These are phyloP conservation scores for Hymenoscyphus fructigenus DNA, from an alignment of 2,329 filamentous ascomycete species.

Conservation along the genomic window DNA sequence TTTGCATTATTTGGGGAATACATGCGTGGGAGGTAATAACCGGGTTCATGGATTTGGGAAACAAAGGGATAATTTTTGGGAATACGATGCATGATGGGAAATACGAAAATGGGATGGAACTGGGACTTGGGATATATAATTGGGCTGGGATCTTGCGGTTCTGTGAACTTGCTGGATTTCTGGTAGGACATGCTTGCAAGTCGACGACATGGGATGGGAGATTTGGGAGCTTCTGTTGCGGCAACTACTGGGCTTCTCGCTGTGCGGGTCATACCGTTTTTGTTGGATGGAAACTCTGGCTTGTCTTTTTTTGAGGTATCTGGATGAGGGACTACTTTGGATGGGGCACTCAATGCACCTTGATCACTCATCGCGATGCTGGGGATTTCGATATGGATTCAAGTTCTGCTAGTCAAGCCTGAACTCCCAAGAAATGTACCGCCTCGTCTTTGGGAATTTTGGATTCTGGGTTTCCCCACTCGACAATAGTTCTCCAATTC, in stretches of 20 bases:
- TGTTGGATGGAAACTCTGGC: background rate
- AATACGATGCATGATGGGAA: constrained; percentile 12
- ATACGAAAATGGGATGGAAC: constrained; percentile 11
- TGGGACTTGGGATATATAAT: constrained; percentile 17
- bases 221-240: background rate
- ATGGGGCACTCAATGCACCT: background rate
- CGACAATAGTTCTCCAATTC: background rate
- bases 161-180: constrained; percentile 13
- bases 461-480: background rate
- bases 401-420: background rate
- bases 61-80: constrained; percentile 3
- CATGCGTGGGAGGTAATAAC: constrained; percentile 3
- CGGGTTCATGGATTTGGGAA: constrained; percentile 9
- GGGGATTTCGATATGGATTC: background rate
- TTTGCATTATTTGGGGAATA: constrained; percentile 15
- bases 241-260: background rate
- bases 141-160: constrained; percentile 23
- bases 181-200: constrained; percentile 32
- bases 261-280: background rate
- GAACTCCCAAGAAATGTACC: constrained; percentile 2
- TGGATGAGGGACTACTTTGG: background rate
- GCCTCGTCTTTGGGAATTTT: background rate
- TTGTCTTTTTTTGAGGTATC: background rate
- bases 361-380: background rate
- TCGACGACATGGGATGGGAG: constrained; percentile 23